Base-by-base conservation (phyloP, 352 stramenopile species). In the Phytophthora cactorum region DNA sequence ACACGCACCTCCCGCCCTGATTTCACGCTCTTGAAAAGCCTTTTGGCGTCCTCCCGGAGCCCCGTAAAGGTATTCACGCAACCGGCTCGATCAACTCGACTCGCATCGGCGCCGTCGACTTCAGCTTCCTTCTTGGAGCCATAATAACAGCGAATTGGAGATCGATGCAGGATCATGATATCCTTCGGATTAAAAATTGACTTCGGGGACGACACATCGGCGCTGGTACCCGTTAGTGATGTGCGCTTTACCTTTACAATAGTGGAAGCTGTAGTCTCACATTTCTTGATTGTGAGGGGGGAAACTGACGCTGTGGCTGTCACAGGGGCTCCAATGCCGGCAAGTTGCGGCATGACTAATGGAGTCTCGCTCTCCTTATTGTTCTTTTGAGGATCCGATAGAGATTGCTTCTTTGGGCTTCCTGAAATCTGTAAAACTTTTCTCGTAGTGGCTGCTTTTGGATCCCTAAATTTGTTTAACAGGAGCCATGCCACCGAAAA, bases 41-140 rank as follows among this genome's bases (percentile, higher is more conserved):
- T 64, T 68, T 96, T 96, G 5, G 90, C 86, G 46, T 97, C 87
- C 60, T 93, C 88, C 2, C 89, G 81, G 7, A 97, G 59, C 0
- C 90, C 90, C 0, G 81, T 93, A 62, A 97, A 97, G 10, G 88
- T 92, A 65, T 96, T 93, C 34, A 96, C 72, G 22, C 87, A 91
- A 0, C 89, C 90, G 0, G 71, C 79, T 6, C 84, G 79, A 45
- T 96, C 84, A 0, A 77, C 65, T 38, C 77, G 79, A 59, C 74
- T 89, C 9, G 72, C 77, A 45, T 86, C 78, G 0, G 77, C 88
- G 31, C 79, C 75, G 17, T 96, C 88, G 1, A 72, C 74, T 53
- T 96, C 85, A 2, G 90, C 90, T 29, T 96, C 86, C 57, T 92
- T 92, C 50, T 82, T 81, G 1, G 84, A 87, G 2, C 56, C 68